phyloP scores from a whole-genome alignment of 306 rosid genomes.

The Styphnolobium japonicum region DNA sequence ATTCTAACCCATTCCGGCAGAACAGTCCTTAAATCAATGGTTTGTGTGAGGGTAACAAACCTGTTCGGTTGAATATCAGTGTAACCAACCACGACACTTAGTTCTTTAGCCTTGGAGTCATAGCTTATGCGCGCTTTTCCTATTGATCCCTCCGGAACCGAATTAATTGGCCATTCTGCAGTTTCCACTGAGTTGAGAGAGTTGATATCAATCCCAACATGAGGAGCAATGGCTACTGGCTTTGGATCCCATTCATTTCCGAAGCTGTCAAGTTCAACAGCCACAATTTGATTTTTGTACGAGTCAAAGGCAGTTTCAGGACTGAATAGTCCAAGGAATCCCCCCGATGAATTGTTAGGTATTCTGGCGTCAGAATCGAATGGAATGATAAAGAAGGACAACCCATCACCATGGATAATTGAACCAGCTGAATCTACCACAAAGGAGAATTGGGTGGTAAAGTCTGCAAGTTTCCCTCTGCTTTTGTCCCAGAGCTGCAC shows the following conservation, averaged over 20 bases:
- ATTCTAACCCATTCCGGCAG: conserved; percentile 23
- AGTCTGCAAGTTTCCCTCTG: neutral
- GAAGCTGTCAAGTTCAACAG: conserved; percentile 55
- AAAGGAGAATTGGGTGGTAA: conserved; percentile 18
- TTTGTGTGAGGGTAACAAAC: neutral
- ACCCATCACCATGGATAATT: conserved; percentile 33
- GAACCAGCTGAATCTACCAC: neutral
- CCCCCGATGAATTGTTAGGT: conserved; percentile 32
- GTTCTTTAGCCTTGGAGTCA: neutral
- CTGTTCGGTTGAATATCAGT: neutral
- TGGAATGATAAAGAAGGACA: conserved; percentile 54
- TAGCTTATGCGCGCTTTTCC: conserved; percentile 20
- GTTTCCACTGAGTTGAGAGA: neutral
- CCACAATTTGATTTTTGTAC: conserved; percentile 29
- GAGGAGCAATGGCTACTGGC: conserved; percentile 5
- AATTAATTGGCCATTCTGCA: neutral
- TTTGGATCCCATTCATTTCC: conserved; percentile 45
- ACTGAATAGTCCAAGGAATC: conserved; percentile 27
- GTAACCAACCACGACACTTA: neutral
- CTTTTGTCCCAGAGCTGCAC: conserved; percentile 7
- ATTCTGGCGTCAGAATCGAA: neutral
- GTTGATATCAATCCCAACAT: conserved; percentile 50
- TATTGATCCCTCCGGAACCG: neutral
- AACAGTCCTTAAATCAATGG: conserved; percentile 8
- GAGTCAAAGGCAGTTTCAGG: neutral